These are phyloP conservation scores for Fusarium anthophilum DNA, from an alignment of 2,329 filamentous ascomycete genomes.

Conservation along the genomic window DNA sequence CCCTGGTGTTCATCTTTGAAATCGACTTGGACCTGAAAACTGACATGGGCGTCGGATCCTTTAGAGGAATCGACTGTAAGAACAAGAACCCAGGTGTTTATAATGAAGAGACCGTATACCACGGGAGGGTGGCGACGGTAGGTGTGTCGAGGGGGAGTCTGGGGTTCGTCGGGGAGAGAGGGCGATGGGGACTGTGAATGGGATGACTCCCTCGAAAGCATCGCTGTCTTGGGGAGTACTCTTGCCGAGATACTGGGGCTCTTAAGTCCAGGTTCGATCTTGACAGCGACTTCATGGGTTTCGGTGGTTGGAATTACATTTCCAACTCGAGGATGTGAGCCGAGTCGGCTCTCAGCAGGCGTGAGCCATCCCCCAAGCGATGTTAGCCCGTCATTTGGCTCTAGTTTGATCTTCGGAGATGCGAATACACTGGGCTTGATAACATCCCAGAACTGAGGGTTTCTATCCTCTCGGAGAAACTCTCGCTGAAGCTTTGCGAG, in stretches of 20 bases:
- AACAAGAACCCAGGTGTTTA: conserved; percentile 52
- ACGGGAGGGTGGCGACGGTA: conserved; percentile 51
- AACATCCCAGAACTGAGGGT: conserved; percentile 46
- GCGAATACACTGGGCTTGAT: conserved; percentile 34
- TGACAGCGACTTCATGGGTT: not conserved
- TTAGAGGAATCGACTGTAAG: conserved; percentile 53
- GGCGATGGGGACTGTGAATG: not conserved
- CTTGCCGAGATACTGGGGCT: conserved; percentile 2
- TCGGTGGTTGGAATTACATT: conserved; percentile 17
- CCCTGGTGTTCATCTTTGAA: conserved; percentile 52
- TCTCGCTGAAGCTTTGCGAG: conserved; percentile 51
- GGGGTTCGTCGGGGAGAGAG: not conserved
- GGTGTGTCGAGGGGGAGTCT: conserved; percentile 9
- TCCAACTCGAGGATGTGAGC: conserved; percentile 2
- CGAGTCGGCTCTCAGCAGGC: not conserved
- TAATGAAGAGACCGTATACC: conserved; percentile 55
- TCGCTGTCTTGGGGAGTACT: not conserved
- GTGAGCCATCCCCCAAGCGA: conserved; percentile 8
- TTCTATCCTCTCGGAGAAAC: conserved; percentile 44
- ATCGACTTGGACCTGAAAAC: conserved; percentile 54
- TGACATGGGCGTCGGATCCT: conserved; percentile 49
- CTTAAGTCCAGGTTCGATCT: conserved; percentile 20
- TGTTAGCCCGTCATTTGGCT: conserved; percentile 22
- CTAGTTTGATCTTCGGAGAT: conserved; percentile 32
- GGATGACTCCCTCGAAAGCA: not conserved